Percentiles rank a stretch among this genome's conserved stretches.
Evolutionary conservation across 805 yeast genomes (phyloP).

Genomic region (Pichia thaimueangensis): DNA sequence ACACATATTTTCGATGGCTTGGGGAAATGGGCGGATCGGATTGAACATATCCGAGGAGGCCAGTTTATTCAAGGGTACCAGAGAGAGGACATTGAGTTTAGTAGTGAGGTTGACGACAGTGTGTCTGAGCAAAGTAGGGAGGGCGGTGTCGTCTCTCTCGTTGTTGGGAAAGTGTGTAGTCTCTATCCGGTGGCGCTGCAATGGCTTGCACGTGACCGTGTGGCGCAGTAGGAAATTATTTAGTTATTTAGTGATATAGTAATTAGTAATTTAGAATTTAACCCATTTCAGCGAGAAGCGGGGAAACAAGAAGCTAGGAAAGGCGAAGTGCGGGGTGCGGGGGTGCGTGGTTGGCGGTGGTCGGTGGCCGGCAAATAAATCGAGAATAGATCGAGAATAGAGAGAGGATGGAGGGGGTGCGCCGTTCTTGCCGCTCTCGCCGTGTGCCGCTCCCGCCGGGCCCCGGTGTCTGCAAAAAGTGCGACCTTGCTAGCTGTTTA

Average conservation of each 20-base stretch:
- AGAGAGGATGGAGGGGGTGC: too few relatives aligned
- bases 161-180: constrained; percentile 36
- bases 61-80: constrained; percentile 34
- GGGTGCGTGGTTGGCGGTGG: too few relatives aligned
- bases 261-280: too few relatives aligned
- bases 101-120: constrained; percentile 23
- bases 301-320: not conserved
- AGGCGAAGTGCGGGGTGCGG: not conserved
- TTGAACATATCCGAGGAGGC: constrained; percentile 75
- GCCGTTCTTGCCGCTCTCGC: too few relatives aligned
- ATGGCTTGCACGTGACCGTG: constrained; percentile 41
- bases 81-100: constrained; percentile 30
- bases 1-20: constrained; percentile 97
- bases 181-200: constrained; percentile 67
- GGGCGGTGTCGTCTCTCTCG: not conserved
- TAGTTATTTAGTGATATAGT: too few relatives aligned
- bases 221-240: not conserved
- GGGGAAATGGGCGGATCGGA: constrained; percentile 81
- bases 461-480: too few relatives aligned
- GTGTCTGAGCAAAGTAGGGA: too few relatives aligned
- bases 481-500: too few relatives aligned
- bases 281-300: too few relatives aligned
- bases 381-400: too few relatives aligned
- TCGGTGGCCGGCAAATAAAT: too few relatives aligned
- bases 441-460: too few relatives aligned